A percentile compares a stretch with the other conserved stretches of the same genome.
These are phyloP conservation scores for Sporisorium reilianum DNA, from an alignment of 1,284 basidiomycete species.

Conservation along the genomic window DNA sequence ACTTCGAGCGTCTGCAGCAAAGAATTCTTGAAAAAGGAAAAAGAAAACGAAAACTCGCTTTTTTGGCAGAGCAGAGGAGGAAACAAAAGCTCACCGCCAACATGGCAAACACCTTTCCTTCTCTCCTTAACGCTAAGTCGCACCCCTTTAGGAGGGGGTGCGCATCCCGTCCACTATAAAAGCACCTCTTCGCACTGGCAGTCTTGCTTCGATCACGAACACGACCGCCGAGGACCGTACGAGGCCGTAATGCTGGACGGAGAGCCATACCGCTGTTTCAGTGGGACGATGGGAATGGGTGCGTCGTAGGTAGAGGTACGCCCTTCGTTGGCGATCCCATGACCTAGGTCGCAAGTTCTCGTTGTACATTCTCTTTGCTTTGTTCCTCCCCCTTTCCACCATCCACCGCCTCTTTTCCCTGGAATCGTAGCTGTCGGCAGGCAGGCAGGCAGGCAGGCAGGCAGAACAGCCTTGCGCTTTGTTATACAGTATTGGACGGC, in stretches of 20 bases:
- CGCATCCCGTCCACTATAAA: slow-evolving; percentile 57
- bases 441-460: neutral
- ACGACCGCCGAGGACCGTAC: slow-evolving; percentile 54
- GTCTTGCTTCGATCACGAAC: slow-evolving; percentile 5
- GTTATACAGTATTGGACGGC: neutral
- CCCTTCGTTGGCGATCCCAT: slow-evolving; percentile 49
- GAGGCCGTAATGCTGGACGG: slow-evolving; percentile 59
- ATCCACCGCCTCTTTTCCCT: neutral
- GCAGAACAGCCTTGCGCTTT: neutral
- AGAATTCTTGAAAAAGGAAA: neutral
- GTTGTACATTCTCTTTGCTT: slow-evolving; percentile 43
- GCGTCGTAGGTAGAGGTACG: slow-evolving; percentile 44
- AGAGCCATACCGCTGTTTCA: slow-evolving; percentile 38
- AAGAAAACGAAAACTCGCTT: no score
- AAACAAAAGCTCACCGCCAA: no score
- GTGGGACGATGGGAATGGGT: slow-evolving; percentile 59
- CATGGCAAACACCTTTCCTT: slow-evolving; percentile 19
- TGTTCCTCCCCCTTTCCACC: slow-evolving; percentile 3
- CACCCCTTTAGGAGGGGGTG: slow-evolving; percentile 40
- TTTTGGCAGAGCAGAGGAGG: no score
- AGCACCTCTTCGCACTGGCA: slow-evolving; percentile 57
- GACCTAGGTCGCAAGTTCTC: slow-evolving; percentile 54
- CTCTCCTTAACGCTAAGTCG: slow-evolving; percentile 54
- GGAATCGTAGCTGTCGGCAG: neutral
- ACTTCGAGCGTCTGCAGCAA: neutral